Evolutionary conservation across 228 moss, liverwort and hornwort genomes (phyloP), one percentile per base, ranked within the genome.

Genomic region (Sphagnum fallax): DNA sequence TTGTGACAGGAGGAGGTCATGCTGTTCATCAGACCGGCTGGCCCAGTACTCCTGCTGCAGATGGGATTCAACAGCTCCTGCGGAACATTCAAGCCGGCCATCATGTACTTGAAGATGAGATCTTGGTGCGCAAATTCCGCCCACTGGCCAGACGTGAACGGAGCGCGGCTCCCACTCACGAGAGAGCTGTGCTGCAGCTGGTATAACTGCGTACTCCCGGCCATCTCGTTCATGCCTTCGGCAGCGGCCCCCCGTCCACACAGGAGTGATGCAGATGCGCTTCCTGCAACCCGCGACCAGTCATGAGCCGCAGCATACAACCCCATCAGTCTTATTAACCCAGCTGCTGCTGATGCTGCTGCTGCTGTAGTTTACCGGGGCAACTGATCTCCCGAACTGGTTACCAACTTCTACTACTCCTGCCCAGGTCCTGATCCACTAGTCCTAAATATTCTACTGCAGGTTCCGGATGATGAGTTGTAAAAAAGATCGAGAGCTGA

Each of bases 101-200:
- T 92, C 94, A 98, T 94, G 74, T 98, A 98, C 76, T 98, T 98
- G 72, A 92, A 98, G 51, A 98, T 98, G 51, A 94, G 89, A 8
- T 94, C 98, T 74, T 98, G 98, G 59, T 98, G 98, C 83, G 92
- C 98, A 73, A 98, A 89, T 80, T 98, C 98, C 51, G 90, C 94
- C 98, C 98, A 98, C 78, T 98, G 98, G 8, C 73, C 84, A 4
- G 94, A 84, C 49, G 98, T 98, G 73, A 98, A 98, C 4, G 98
- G 98, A 11, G 94, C 94, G 5, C 98, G 98, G 8, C 87, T 89
- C 9, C 89, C 88, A 4, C 75, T 85, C 8, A 80, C 81, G 12
- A 32, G 32, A 32, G 93, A 79, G 70, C 80, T 90, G 64, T 94
- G 94, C 61, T 78, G 74, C 32, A 32, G 32, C 32, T 32, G 32